phyloP scores from a whole-genome alignment of 169 alveolate species.

The Babesia caballi region DNA sequence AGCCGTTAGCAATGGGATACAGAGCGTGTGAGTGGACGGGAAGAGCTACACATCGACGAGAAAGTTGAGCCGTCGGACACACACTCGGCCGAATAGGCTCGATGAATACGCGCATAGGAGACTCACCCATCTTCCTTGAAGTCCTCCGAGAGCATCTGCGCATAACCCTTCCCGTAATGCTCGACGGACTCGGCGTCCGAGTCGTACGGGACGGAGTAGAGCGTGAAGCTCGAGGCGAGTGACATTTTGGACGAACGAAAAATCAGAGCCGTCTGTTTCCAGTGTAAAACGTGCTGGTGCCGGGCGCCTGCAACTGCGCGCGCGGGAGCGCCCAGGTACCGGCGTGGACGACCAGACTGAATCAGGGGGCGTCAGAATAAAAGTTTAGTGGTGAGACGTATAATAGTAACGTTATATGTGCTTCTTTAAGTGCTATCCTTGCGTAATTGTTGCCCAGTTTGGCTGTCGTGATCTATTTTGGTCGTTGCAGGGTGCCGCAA shows the following conservation, averaged over 20 bases:
- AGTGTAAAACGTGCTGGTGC: not conserved
- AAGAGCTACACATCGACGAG: not conserved
- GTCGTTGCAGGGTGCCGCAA: too few species aligned
- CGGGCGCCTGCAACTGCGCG: not conserved
- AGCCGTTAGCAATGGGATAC: not conserved
- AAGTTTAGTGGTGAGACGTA: too few species aligned
- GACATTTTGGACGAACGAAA: conserved; percentile 24
- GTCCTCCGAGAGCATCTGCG: conserved; percentile 22
- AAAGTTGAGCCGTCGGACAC: too few species aligned
- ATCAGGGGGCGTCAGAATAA: too few species aligned
- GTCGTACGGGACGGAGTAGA: conserved; percentile 39
- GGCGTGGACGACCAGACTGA: not conserved
- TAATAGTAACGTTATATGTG: too few species aligned
- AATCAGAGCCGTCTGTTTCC: too few species aligned
- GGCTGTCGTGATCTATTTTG: too few species aligned
- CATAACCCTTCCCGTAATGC: conserved; percentile 42
- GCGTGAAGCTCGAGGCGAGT: conserved; percentile 1
- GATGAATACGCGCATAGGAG: too few species aligned
- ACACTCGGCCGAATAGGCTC: too few species aligned
- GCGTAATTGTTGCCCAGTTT: too few species aligned
- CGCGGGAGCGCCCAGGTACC: conserved; percentile 9
- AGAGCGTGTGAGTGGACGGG: not conserved
- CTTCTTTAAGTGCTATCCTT: too few species aligned
- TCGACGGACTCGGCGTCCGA: conserved; percentile 62
- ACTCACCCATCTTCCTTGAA: conserved; percentile 37